phyloP scores from a whole-genome alignment of 2,329 filamentous ascomycete genomes.

The Arthrobotrys sinensis region DNA sequence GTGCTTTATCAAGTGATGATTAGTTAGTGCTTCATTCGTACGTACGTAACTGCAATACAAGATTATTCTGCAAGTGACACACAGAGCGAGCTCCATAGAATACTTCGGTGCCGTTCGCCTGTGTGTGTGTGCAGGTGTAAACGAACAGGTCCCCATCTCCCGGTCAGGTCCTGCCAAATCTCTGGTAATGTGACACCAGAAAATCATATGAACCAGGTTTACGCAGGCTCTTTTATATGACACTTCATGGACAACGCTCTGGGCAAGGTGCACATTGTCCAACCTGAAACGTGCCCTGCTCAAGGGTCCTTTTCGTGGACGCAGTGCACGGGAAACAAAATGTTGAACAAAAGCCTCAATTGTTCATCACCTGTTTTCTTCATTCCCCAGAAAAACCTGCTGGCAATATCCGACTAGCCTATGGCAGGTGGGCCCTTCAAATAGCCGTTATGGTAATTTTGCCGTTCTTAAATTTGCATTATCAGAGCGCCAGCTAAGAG shows the following conservation, averaged over 20 bases:
- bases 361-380: conserved; percentile 23
- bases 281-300: conserved; percentile 47
- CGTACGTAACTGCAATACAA: conserved; percentile 4
- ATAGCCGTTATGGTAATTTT: conserved; percentile 59
- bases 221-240: conserved; percentile 47
- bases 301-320: conserved; percentile 38
- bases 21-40: conserved; percentile 8
- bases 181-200: conserved; percentile 59
- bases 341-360: conserved; percentile 55
- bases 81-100: conserved; percentile 31
- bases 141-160: conserved; percentile 20
- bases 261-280: conserved; percentile 25
- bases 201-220: conserved; percentile 55
- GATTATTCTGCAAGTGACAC: conserved; percentile 15
- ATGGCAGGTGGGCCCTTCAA: conserved; percentile 40
- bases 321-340: conserved; percentile 45
- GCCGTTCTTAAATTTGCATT: conserved; percentile 56
- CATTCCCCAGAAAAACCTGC: conserved; percentile 43
- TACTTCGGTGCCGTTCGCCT: conserved; percentile 12
- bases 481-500: conserved; percentile 41
- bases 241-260: conserved; percentile 37
- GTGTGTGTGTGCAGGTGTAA: conserved; percentile 13
- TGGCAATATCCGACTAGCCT: conserved; percentile 52
- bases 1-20: conserved; percentile 18
- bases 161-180: conserved; percentile 31